A percentile compares a stretch with the other conserved stretches of the same genome.
phyloP scores from a whole-genome alignment of 208 protist genomes.

The Acanthamoeba lenticulata region DNA sequence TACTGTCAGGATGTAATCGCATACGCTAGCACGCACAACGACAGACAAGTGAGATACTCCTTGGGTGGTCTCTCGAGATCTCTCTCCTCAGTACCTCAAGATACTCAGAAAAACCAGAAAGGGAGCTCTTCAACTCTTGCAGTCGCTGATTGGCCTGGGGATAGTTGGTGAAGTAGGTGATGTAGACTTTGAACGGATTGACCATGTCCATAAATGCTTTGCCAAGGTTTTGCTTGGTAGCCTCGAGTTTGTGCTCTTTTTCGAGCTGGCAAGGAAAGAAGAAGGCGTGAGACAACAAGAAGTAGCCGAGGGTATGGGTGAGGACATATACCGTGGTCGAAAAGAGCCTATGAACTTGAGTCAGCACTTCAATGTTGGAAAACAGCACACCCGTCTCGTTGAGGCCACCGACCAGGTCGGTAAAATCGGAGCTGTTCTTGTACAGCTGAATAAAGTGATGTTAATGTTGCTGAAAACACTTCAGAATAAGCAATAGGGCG shows the following conservation, averaged over 20 bases:
- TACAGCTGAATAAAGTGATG: neutral
- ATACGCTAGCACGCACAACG: too few species aligned
- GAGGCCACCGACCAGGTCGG: neutral
- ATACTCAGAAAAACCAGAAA: neutral
- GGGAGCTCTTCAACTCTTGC: neutral
- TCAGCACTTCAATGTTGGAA: neutral
- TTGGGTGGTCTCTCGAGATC: too few species aligned
- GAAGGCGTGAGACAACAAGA: neutral
- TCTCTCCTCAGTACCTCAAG: neutral
- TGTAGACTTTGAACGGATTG: neutral
- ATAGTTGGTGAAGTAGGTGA: slow-evolving; percentile 4
- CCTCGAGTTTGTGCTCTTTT: neutral
- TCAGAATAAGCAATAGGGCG: neutral
- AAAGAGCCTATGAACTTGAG: neutral
- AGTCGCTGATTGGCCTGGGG: neutral
- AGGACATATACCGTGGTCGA: neutral
- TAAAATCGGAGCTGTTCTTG: neutral
- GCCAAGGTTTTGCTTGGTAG: neutral
- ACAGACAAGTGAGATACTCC: neutral
- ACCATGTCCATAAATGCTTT: neutral
- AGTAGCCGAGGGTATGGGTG: too few species aligned
- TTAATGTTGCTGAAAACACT: too few species aligned
- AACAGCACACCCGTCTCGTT: neutral
- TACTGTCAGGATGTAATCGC: neutral
- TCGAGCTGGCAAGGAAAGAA: neutral